phyloP scores from a whole-genome alignment of 768 basidiomycete species.

The Cubamyces lactineus region DNA sequence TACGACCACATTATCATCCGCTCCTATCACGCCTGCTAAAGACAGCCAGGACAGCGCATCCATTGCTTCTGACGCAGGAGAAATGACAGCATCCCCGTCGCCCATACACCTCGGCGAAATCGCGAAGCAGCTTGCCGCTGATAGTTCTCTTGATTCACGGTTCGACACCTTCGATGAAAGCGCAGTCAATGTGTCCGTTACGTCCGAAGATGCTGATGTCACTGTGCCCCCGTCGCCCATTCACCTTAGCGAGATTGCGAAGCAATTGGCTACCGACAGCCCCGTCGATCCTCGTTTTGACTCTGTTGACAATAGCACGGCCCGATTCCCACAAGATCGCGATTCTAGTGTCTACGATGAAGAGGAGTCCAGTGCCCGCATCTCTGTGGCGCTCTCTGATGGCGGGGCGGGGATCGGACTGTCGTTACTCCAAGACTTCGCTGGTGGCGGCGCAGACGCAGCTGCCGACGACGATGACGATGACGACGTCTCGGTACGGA shows the following conservation, averaged over 20 bases:
- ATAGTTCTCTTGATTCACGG: constrained; percentile 17
- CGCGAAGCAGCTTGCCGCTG: constrained; percentile 19
- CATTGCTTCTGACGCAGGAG: not conserved
- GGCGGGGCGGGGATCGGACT: constrained; percentile 72
- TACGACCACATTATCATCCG: constrained; percentile 14
- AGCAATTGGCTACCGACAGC: constrained; percentile 19
- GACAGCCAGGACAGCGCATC: constrained; percentile 1
- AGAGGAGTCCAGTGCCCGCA: constrained; percentile 32
- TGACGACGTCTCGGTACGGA: not conserved
- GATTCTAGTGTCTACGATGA: constrained; percentile 17
- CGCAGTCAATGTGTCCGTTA: constrained; percentile 1
- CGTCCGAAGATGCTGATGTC: not conserved
- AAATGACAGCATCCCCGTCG: not conserved
- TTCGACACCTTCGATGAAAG: constrained; percentile 8
- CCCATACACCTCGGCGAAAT: constrained; percentile 18
- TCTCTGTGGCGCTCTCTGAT: constrained; percentile 50
- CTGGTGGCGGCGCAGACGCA: constrained; percentile 39
- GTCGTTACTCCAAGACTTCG: constrained; percentile 59
- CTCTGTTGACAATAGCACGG: constrained; percentile 6
- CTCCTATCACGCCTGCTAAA: constrained; percentile 19
- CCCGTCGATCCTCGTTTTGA: constrained; percentile 12
- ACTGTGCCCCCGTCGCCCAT: constrained; percentile 8
- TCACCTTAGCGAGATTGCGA: constrained; percentile 16
- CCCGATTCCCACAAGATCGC: constrained; percentile 3
- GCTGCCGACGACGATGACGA: constrained; percentile 30